Evolutionary conservation across 306 rosid genomes (phyloP).

Genomic region (Senna tora): DNA sequence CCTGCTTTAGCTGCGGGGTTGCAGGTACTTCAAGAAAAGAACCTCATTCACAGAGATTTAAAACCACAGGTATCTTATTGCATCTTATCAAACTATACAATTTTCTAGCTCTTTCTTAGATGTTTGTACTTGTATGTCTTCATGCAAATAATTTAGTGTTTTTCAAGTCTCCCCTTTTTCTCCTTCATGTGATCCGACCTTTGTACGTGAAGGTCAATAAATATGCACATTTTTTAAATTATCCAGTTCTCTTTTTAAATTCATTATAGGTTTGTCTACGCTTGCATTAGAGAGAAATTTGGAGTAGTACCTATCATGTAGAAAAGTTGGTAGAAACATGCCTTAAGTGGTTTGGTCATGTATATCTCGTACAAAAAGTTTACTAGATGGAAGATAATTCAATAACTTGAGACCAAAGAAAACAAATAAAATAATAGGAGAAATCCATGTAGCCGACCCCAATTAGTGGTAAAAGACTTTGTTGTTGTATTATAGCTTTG

Average conservation of each 20-base stretch:
- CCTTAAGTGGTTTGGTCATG: too few relatives aligned
- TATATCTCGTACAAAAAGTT: too few relatives aligned
- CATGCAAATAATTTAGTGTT: background rate
- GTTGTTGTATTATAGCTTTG: conserved; percentile 10
- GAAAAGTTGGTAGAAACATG: too few relatives aligned
- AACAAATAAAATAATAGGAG: too few relatives aligned
- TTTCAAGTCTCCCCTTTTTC: background rate
- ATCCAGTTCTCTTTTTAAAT: background rate
- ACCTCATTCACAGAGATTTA: conserved; percentile 94
- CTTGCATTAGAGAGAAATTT: too few relatives aligned
- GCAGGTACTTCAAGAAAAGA: conserved; percentile 86
- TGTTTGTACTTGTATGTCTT: background rate
- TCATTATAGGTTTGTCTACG: conserved; percentile 9
- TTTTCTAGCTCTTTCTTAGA: conserved; percentile 8
- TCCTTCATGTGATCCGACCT: background rate
- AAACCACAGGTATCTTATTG: conserved; percentile 80
- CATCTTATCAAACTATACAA: conserved; percentile 16
- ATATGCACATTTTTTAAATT: background rate
- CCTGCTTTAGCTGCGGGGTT: conserved; percentile 73
- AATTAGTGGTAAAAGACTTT: too few relatives aligned
- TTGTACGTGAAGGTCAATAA: background rate
- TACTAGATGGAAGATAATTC: too few relatives aligned
- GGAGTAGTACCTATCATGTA: too few relatives aligned
- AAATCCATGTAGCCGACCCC: too few relatives aligned
- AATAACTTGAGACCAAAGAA: too few relatives aligned